phyloP scores from a whole-genome alignment of 176 grass and related monocot genomes.

The Tillandsia fasciculata region DNA sequence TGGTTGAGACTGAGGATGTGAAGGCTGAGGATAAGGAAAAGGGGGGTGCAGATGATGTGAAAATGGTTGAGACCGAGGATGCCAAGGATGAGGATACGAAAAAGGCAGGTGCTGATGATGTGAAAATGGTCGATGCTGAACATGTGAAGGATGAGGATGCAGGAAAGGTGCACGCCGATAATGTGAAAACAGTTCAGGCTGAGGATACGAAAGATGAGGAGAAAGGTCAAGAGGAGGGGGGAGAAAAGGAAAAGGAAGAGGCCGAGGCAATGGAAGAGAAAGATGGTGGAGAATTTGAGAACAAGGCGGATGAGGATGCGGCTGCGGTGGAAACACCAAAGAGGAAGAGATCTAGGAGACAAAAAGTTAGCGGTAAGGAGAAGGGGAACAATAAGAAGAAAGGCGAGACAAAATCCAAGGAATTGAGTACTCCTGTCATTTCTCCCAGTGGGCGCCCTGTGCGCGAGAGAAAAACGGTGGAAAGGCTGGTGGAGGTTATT shows the following conservation, averaged over 20 bases:
- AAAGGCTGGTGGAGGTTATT: slow-evolving; percentile 98
- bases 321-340: slow-evolving; percentile 37
- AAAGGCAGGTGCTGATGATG: not conserved
- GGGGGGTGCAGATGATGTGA: slow-evolving; percentile 8
- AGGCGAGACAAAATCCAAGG: slow-evolving; percentile 41
- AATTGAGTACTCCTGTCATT: slow-evolving; percentile 33
- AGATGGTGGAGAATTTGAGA: slow-evolving; percentile 17
- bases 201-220: slow-evolving; percentile 26
- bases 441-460: slow-evolving; percentile 72
- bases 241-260: not conserved
- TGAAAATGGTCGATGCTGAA: slow-evolving; percentile 15
- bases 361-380: slow-evolving; percentile 33
- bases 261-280: slow-evolving; percentile 20
- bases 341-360: slow-evolving; percentile 51
- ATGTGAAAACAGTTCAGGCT: slow-evolving; percentile 5
- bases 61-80: slow-evolving; percentile 28
- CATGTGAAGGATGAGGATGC: slow-evolving; percentile 21
- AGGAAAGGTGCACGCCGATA: slow-evolving; percentile 12
- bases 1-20: too few relatives aligned
- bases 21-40: not conserved
- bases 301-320: slow-evolving; percentile 32
- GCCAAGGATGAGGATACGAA: slow-evolving; percentile 8
- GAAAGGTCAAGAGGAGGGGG: not conserved
- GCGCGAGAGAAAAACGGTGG: slow-evolving; percentile 92
- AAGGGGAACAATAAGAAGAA: slow-evolving; percentile 41